phyloP scores from a whole-genome alignment of 2,329 filamentous ascomycete species.

The Furcasterigmium furcatum region DNA sequence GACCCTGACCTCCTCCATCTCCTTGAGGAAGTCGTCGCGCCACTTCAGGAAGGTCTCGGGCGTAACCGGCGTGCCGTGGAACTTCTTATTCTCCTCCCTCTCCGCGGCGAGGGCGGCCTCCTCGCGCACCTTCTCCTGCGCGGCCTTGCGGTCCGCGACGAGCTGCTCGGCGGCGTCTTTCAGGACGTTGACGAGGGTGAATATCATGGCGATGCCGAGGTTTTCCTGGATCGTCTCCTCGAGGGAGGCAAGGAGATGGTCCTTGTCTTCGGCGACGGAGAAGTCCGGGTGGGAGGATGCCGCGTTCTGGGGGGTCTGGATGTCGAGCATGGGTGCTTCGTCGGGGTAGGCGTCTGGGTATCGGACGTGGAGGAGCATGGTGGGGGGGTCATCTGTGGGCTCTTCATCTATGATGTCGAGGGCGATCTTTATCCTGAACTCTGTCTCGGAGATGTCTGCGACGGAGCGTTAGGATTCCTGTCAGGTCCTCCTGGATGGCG shows the following conservation, averaged over 20 bases:
- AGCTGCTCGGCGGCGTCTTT: constrained; percentile 91
- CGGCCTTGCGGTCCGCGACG: constrained; percentile 69
- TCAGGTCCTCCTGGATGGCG: no score
- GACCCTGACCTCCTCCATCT: constrained; percentile 72
- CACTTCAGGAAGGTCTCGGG: constrained; percentile 80
- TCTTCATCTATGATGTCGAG: constrained; percentile 72
- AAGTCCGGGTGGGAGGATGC: constrained; percentile 64
- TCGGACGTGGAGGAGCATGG: constrained; percentile 77
- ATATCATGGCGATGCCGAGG: constrained; percentile 96
- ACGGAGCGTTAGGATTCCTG: not conserved
- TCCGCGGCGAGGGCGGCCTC: constrained; percentile 60
- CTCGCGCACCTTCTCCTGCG: constrained; percentile 54
- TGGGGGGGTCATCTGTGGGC: constrained; percentile 61
- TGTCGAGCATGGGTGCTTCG: constrained; percentile 76
- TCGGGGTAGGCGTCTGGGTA: constrained; percentile 94
- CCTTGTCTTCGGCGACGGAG: constrained; percentile 77
- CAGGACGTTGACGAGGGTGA: constrained; percentile 80
- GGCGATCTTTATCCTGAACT: constrained; percentile 82
- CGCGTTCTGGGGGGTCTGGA: constrained; percentile 70
- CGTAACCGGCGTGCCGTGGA: constrained; percentile 88
- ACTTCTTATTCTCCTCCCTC: constrained; percentile 93
- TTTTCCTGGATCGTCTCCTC: constrained; percentile 83
- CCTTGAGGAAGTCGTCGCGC: constrained; percentile 72
- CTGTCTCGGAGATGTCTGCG: constrained; percentile 82
- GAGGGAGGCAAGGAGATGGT: constrained; percentile 66